Evolutionary conservation across 148 eudicot species (phyloP).

Genomic region (Nyssa sinensis): DNA sequence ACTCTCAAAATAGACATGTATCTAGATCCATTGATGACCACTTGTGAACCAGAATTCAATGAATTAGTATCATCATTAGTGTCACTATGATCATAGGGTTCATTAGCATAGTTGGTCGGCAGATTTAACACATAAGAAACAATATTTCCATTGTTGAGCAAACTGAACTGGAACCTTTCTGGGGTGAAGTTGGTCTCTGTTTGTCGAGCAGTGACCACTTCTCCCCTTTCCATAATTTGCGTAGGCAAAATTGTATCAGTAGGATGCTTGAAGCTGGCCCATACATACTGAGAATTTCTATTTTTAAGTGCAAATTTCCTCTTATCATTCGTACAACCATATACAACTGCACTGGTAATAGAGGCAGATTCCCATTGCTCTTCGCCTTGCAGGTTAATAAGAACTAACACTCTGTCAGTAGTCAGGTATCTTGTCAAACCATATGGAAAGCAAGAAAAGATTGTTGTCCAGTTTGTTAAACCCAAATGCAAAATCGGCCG

Average conservation of each 20-base stretch:
- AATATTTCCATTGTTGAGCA: conserved; percentile 20
- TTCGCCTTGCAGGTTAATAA: conserved; percentile 12
- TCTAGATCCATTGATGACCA: neutral
- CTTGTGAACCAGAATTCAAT: neutral
- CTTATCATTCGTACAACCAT: conserved; percentile 11
- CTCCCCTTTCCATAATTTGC: neutral
- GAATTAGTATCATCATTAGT: neutral
- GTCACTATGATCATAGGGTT: conserved; percentile 11
- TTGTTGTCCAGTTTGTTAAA: neutral
- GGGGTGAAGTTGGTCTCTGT: neutral
- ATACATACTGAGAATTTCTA: neutral
- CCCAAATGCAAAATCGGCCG: conserved; percentile 21
- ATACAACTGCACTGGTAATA: neutral
- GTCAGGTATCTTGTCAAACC: conserved; percentile 27
- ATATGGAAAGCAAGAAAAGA: conserved; percentile 22
- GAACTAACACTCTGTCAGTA: conserved; percentile 16
- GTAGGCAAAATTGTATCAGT: neutral
- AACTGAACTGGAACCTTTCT: neutral
- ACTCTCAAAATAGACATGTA: conserved; percentile 8
- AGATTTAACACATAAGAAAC: conserved; percentile 13
- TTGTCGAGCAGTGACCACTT: neutral
- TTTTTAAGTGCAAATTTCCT: conserved; percentile 6
- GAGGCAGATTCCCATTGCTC: conserved; percentile 12
- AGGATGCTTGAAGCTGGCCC: neutral
- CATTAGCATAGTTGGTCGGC: neutral